Evolutionary conservation across 1,284 basidiomycete genomes (phyloP).

Genomic region (Malassezia cuniculi): DNA sequence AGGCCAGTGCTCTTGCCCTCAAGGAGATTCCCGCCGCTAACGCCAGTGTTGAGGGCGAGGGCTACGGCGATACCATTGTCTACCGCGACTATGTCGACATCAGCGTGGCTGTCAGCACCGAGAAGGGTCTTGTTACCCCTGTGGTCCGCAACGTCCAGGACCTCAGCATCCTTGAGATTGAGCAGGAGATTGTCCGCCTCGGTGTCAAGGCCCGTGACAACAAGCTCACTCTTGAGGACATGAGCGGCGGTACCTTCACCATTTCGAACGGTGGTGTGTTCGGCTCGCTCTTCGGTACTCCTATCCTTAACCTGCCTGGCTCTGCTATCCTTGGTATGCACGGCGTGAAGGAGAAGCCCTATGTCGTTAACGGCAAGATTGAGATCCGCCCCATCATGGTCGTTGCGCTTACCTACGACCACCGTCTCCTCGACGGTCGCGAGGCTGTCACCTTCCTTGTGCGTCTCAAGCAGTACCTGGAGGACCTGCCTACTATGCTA

Average conservation of each 20-base stretch:
- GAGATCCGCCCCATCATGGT: conserved; percentile 96
- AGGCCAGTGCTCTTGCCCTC: conserved; percentile 70
- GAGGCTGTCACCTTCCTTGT: conserved; percentile 97
- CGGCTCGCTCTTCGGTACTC: conserved; percentile 88
- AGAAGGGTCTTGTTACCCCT: conserved; percentile 92
- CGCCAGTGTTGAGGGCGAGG: conserved; percentile 66
- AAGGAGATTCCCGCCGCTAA: conserved; percentile 89
- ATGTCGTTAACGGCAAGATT: conserved; percentile 56
- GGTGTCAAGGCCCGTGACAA: conserved; percentile 92
- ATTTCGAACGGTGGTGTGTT: conserved; percentile 99
- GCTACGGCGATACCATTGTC: conserved; percentile 70
- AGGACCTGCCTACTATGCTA: conserved; percentile 42
- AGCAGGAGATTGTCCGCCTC: conserved; percentile 75
- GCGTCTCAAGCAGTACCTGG: conserved; percentile 49
- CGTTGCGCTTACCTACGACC: conserved; percentile 72
- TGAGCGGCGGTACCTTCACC: conserved; percentile 89
- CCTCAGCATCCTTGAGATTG: conserved; percentile 79
- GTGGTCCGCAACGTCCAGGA: conserved; percentile 80
- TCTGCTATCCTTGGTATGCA: conserved; percentile 93
- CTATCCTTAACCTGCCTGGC: conserved; percentile 86
- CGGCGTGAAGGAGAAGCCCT: conserved; percentile 82
- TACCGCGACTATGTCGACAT: conserved; percentile 66
- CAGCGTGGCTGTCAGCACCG: conserved; percentile 81
- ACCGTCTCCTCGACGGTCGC: conserved; percentile 84
- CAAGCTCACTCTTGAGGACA: conserved; percentile 74